A percentile compares a stretch with the other conserved stretches of the same genome.
These are phyloP conservation scores for Colletotrichum camelliae DNA, from an alignment of 2,329 filamentous ascomycete genomes.

Conservation along the genomic window DNA sequence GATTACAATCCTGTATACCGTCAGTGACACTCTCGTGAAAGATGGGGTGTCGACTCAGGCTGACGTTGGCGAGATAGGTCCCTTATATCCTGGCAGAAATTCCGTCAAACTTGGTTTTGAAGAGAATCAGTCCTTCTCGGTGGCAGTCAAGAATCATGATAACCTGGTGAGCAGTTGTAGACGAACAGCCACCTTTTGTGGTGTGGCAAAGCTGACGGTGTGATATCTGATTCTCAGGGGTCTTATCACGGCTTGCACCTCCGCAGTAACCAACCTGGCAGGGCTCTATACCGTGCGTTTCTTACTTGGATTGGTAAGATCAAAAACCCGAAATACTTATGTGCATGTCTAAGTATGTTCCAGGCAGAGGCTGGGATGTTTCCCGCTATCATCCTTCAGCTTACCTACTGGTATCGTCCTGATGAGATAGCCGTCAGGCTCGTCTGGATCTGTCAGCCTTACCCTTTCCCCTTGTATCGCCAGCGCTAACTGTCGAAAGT, in stretches of 20 bases:
- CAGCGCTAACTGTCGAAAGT: background rate
- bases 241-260: background rate
- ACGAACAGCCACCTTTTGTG: background rate
- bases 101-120: background rate
- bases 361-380: too few species aligned
- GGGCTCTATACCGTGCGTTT: background rate
- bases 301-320: background rate
- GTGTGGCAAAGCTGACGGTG: background rate
- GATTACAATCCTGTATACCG: background rate
- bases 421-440: background rate
- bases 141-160: background rate
- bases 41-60: background rate
- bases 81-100: background rate
- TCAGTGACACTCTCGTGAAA: background rate
- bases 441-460: background rate
- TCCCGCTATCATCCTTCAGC: background rate
- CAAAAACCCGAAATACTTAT: too few species aligned
- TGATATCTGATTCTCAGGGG: background rate
- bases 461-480: rapidly evolving
- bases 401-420: background rate
- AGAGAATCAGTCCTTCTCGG: background rate
- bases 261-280: background rate
- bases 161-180: background rate
- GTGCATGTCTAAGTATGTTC: too few species aligned
- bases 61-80: background rate